These are phyloP conservation scores for Hydnomerulius pinastri DNA, from an alignment of 768 basidiomycete genomes.

Conservation along the genomic window DNA sequence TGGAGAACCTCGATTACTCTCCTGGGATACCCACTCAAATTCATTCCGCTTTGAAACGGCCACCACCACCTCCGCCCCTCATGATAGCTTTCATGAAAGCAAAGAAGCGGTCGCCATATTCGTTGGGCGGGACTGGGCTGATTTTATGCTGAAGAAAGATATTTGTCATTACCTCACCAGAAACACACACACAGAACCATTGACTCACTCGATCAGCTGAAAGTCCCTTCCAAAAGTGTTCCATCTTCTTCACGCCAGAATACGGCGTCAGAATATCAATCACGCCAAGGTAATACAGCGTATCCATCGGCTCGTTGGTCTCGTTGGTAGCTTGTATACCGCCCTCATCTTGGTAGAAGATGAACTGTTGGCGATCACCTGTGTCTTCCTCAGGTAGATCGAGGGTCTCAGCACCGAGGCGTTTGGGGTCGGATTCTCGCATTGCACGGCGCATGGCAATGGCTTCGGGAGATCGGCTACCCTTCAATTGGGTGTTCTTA, in stretches of 20 bases:
- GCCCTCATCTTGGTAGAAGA: conserved; percentile 98
- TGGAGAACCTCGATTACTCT: too few species aligned
- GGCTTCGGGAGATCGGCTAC: conserved; percentile 65
- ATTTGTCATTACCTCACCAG: conserved; percentile 12
- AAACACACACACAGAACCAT: background rate
- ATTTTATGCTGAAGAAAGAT: conserved; percentile 76
- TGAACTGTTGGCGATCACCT: conserved; percentile 61
- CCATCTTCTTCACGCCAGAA: conserved; percentile 69
- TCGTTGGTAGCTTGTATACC: conserved; percentile 91
- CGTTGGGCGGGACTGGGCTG: conserved; percentile 84
- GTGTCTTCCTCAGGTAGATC: conserved; percentile 65
- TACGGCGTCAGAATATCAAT: conserved; percentile 98
- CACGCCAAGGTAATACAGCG: conserved; percentile 91
- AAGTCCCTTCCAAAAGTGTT: conserved; percentile 92
- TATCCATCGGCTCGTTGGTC: conserved; percentile 68
- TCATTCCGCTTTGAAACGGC: conserved; percentile 48
- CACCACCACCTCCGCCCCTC: conserved; percentile 74
- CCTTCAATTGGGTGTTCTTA: conserved; percentile 60
- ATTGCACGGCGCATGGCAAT: conserved; percentile 85
- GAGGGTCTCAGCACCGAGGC: conserved; percentile 53
- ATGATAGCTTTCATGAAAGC: conserved; percentile 83
- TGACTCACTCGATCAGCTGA: conserved; percentile 81
- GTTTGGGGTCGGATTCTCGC: conserved; percentile 77
- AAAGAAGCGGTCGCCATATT: conserved; percentile 91
- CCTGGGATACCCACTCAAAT: conserved; percentile 2